These are phyloP conservation scores for Nitzschia inconspicua DNA, from an alignment of 108 stramenopile genomes.

Conservation along the genomic window DNA sequence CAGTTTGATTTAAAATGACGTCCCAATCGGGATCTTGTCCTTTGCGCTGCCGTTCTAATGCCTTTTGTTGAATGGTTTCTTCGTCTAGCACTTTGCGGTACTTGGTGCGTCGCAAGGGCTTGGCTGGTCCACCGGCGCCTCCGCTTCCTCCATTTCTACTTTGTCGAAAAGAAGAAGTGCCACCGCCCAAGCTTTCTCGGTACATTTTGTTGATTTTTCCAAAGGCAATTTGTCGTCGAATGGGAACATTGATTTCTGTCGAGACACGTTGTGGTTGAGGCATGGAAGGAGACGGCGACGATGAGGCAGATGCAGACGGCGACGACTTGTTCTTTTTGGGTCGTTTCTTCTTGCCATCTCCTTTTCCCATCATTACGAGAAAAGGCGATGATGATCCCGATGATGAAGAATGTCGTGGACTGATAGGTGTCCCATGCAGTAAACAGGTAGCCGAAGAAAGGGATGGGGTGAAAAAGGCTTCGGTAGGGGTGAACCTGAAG, in stretches of 20 bases:
- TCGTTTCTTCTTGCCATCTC: too few relatives aligned
- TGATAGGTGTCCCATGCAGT: too few relatives aligned
- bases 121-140: neutral
- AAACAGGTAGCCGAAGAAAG: too few relatives aligned
- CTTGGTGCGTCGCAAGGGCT: constrained; percentile 36
- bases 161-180: constrained; percentile 52
- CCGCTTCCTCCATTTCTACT: constrained; percentile 8
- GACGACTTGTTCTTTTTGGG: too few relatives aligned
- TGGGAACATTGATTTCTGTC: constrained; percentile 68
- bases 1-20: constrained; percentile 68
- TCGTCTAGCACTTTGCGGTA: constrained; percentile 65
- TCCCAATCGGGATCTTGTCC: constrained; percentile 81
- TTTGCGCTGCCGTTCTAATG: constrained; percentile 41
- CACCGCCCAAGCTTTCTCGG: constrained; percentile 21
- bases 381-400: too few relatives aligned
- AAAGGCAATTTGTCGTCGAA: constrained; percentile 66
- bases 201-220: constrained; percentile 62
- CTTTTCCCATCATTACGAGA: too few relatives aligned
- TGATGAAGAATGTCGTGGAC: too few relatives aligned
- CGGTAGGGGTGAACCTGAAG: too few relatives aligned
- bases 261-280: constrained; percentile 54
- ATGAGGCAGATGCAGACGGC: constrained; percentile 3
- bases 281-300: constrained; percentile 6
- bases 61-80: constrained; percentile 60
- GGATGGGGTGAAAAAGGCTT: too few relatives aligned